Conservation (phyloP, 108 stramenopile genomes). For the Licmophora abbreviata region DNA sequence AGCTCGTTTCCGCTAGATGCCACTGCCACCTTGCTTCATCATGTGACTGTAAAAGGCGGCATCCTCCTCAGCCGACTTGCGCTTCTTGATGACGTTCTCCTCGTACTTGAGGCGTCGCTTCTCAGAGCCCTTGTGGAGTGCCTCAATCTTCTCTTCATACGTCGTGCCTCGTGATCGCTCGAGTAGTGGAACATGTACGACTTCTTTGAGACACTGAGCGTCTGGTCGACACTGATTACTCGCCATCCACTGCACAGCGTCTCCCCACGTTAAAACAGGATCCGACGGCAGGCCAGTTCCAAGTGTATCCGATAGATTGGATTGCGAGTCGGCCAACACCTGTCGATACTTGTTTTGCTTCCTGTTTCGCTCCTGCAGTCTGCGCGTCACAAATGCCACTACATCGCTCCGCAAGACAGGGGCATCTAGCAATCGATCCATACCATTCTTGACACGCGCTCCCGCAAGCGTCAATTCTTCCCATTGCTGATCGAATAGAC, state of each 20-base stretch:
- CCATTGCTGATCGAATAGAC: constrained; percentile 66
- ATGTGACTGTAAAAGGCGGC: constrained; percentile 68
- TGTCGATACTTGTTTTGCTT: constrained; percentile 25
- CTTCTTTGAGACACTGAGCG: constrained; percentile 27
- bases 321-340: not conserved
- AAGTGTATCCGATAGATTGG: not conserved
- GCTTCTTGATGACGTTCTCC: constrained; percentile 73
- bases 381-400: constrained; percentile 32
- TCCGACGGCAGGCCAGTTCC: not conserved
- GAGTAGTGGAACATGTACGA: constrained; percentile 61
- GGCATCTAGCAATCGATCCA: constrained; percentile 35
- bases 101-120: constrained; percentile 51
- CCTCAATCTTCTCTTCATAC: constrained; percentile 83
- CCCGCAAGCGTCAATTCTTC: constrained; percentile 61
- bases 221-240: constrained; percentile 17
- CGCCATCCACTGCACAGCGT: constrained; percentile 26
- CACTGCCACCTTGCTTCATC: constrained; percentile 72
- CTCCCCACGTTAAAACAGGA: constrained; percentile 23
- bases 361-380: constrained; percentile 32
- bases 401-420: constrained; percentile 42
- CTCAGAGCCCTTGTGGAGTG: constrained; percentile 40
- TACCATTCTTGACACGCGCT: constrained; percentile 50
- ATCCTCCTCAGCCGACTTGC: constrained; percentile 74
- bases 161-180: constrained; percentile 66
- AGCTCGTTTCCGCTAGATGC: constrained; percentile 15